Evolutionary conservation across 768 basidiomycete species (phyloP), one percentile per base, ranked within the genome.

Genomic region (Chlorophyllum brunneum): DNA sequence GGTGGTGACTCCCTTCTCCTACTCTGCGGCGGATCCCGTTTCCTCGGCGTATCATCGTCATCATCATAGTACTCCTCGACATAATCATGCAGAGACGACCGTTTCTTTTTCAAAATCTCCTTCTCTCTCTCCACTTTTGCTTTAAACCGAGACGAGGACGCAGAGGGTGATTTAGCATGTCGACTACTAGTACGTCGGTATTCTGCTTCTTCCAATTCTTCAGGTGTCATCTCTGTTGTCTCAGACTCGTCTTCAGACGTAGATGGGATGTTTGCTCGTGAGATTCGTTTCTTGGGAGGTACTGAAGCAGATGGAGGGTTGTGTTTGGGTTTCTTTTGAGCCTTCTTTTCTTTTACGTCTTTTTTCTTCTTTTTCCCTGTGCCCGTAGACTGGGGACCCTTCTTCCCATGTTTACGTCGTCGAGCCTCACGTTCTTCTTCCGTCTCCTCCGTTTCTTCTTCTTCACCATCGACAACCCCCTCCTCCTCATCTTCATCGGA

Each of bases 21-120:
- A 48, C 33, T 65, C 60, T 10, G 58, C 56, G 18, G 55, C 56
- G 26, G 54, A 33, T 38, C 54, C 36, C 27, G 45, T 39, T 22
- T 60, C 54, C 31, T 56, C 36, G 41, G 59, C 57, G 16, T 55
- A 27, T 67, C 65, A 0, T 61, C 59, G 9, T 58, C 51, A 16
- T 63, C 61, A 9, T 58, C 48, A n/a, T 63, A 61, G 5, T 56
- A 47, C 5, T 58, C 50, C 6, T 66, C 62, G 5, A 57, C 56
- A 22, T 60, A 54, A 16, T 64, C 42, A 26, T 58, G 43, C n/a
- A 44, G 48, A 36, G 43, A 54, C 5, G 54, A 39, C 13, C 51
- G 34, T 42, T 33, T 44, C 37, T 51, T 45, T 45, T 26, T 50
- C 49, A 55, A 36, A 29, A 26, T 15, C 40, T 52, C 56, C 20